Evolutionary conservation across 192 early-diverging fungal genomes (phyloP), one percentile per base, ranked within the genome.

Genomic region (Coemansia sp.): DNA sequence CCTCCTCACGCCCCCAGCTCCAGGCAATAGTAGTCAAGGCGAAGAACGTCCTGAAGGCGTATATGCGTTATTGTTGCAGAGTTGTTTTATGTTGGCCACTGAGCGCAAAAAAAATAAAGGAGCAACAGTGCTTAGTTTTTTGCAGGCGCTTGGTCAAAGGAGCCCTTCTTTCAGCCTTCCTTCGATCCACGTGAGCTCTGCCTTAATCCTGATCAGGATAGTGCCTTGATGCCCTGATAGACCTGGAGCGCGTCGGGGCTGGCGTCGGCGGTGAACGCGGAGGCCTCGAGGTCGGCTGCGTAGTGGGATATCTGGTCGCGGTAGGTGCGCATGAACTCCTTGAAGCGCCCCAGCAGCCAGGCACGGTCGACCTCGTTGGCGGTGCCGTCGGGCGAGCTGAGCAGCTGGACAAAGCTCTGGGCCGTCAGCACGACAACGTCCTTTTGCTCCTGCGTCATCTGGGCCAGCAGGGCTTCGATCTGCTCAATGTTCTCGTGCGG

Each of bases 341-440:
- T 63, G 62, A 78, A 81, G 63, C 79, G 76, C 20, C 79, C 77
- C 46, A 75, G 50, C 46, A 77, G 78, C 78, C 82, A 93, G 76
- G 64, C 70, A 31, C 52, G 88, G 65, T 51, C 80, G 61, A 56
- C 80, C 60, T 64, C 86, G 75, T 47, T 76, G 63, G 58, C 78
- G 62, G 69, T 73, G 39, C 76, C 67, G 3, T 68, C 51, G 26
- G 71, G 54, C 9, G 50, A 42, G 44, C 52, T 56, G n/a, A 86
- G 53, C 27, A 80, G 53, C 9, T 55, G 54, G 2, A 65, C 76
- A 67, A 86, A 82, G 48, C 82, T 76, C 72, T 85, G 79, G 51
- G 89, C 80, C 3, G 86, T 62, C 5, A 68, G 60, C 48, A 93
- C 75, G 39, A 91, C 84, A 14, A 85, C 82, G 52, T 92, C 87